Base-by-base conservation (phyloP, 306 rosid genomes). In the Elaeagnus macrophylla region DNA sequence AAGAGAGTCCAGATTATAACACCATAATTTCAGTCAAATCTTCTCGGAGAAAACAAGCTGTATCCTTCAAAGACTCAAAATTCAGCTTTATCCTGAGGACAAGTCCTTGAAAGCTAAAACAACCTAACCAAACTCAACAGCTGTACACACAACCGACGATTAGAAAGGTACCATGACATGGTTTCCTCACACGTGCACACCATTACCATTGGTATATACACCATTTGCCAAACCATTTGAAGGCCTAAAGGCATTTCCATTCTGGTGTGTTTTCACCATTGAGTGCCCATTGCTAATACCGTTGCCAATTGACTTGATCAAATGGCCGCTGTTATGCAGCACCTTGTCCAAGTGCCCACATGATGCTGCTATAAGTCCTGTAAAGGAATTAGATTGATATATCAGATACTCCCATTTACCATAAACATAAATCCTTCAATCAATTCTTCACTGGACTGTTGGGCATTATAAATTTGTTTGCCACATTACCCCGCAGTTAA, bases 301-400 rank as follows among this genome's bases (percentile, higher is more conserved):
- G 48, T 64, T 76, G 25, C 70, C 42, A 55, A 49, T 2, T 3
- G 71, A 19, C 76, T 58, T 81, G 25, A 14, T 37, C 56, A 40
- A 7, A 8, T 70, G 70, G 47, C 82, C 82, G 14, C 76, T 71
- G 54, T 38, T 68, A 37, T 10, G 72, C 50, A 13, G 10, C 42
- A 55, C 56, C 41, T 68, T 45, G 60, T 54, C 72, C 74, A 42
- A 76, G 8, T 17, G 67, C 39, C 76, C 83, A 62, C 81, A 72
- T 53, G 94, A 77, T 40, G 80, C 84, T 53, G 80, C 82, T 52
- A 86, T 83, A 53, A 87, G 71, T 68, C 95, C 95, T 87, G 81
- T 65, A 50, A 55, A 17, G 19, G 5, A 12, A 60, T 10, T 13
- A 12, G 37, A 17, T 47, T 37, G 17, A 36, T 18, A 5, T 18